Percentiles rank a stretch among this genome's conserved stretches.
Conservation (phyloP, 306 rosid species). For the Amphicarpaea edgeworthii region DNA sequence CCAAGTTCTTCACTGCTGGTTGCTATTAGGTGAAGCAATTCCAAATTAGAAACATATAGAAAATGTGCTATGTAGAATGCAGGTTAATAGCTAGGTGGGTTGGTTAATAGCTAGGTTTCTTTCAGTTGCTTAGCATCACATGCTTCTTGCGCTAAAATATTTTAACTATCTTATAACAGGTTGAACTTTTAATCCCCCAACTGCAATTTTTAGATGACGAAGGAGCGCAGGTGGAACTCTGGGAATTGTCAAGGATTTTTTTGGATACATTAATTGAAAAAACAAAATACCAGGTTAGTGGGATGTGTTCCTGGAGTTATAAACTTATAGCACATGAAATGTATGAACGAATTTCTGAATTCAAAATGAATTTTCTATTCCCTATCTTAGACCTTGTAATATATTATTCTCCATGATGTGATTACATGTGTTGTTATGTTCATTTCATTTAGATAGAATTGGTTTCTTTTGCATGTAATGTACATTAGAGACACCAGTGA, state of each 20-base stretch:
- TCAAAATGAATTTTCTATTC: conserved; percentile 22
- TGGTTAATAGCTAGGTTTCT: conserved; percentile 28
- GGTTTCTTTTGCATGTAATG: conserved; percentile 27
- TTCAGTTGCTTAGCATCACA: conserved; percentile 23
- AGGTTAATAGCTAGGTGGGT: conserved; percentile 19
- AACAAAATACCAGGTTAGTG: conserved; percentile 72
- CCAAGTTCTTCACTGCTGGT: background rate
- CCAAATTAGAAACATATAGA: background rate
- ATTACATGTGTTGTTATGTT: conserved; percentile 23
- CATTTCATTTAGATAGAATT: conserved; percentile 31
- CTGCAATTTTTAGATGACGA: conserved; percentile 95
- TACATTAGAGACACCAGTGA: background rate
- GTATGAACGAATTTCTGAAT: conserved; percentile 24
- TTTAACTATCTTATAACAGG: conserved; percentile 62
- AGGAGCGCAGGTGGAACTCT: conserved; percentile 96
- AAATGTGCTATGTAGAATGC: conserved; percentile 18
- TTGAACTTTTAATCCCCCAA: conserved; percentile 96
- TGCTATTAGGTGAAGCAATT: background rate
- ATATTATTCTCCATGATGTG: conserved; percentile 20
- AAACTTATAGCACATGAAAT: conserved; percentile 36
- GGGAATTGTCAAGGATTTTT: conserved; percentile 85
- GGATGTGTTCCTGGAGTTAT: conserved; percentile 36
- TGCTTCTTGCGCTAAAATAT: conserved; percentile 14
- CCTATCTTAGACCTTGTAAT: conserved; percentile 23
- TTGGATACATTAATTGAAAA: conserved; percentile 79